Evolutionary conservation across 352 stramenopile genomes (phyloP), one percentile per base, ranked within the genome.

Genomic region (Globisporangium paroecandrum): DNA sequence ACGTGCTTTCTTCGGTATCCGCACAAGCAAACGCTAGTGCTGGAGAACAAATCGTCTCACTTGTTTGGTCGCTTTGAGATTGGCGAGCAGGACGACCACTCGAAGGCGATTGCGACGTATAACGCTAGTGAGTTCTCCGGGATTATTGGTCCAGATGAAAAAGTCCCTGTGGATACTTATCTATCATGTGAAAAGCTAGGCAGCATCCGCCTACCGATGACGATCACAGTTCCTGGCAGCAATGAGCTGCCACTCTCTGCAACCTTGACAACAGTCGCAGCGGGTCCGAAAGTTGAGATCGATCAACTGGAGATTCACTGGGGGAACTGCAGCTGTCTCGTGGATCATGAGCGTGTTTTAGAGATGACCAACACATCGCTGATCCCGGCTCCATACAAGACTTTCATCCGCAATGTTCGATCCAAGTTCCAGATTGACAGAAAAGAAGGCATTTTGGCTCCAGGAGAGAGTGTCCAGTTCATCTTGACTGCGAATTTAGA

Each of bases 341-440:
- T 94, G 4, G 88, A 97, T 59, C 89, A 91, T 41, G 69, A 83
- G 29, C 73, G 81, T 13, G 72, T 74, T 13, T 65, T 99, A 10
- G 83, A 63, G 3, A 78, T 99, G 70, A 93, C 77, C 18, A 99
- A 99, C 73, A 73, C 71, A 32, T 96, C 86, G 0, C 73, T 97
- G 32, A 99, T 99, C 58, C 78, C 90, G 1, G 95, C 96, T 34
- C 71, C 77, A 3, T 98, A 91, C 76, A 97, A 97, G 68, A 97
- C 89, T 22, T 98, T 98, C 69, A 88, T 98, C 54, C 91, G 93
- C n/a, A 96, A 85, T 54, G 84, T 89, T 4, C 81, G 90, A 6
- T 98, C 91, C 22, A 97, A 96, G 69, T 99, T 98, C 64, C 73
- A 82, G 54, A 87, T 99, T 32, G 87, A 98, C 67, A 75, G 84